Evolutionary conservation across 768 basidiomycete species (phyloP).

Genomic region (Mycena filopes): DNA sequence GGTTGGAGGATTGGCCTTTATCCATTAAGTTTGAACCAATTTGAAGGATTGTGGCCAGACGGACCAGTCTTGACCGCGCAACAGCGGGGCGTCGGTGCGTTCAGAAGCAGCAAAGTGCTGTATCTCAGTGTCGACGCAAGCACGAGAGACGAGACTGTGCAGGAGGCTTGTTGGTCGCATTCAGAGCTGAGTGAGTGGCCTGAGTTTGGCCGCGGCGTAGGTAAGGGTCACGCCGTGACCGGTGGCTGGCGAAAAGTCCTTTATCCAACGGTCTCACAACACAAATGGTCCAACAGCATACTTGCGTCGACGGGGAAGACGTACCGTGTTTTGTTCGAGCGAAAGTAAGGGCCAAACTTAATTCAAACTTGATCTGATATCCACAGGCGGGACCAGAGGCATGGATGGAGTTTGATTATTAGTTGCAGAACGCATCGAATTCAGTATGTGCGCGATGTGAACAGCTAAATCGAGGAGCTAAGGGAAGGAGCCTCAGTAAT

Average conservation of each 20-base stretch:
- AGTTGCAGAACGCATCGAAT: too few relatives aligned
- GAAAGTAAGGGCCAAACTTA: too few relatives aligned
- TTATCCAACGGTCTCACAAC: slow-evolving; percentile 33
- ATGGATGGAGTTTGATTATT: too few relatives aligned
- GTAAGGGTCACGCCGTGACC: too few relatives aligned
- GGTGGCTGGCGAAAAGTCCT: too few relatives aligned
- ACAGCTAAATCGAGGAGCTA: too few relatives aligned
- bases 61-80: slow-evolving; percentile 7
- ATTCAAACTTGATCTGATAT: too few relatives aligned
- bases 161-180: background rate
- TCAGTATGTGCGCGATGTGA: too few relatives aligned
- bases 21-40: too few relatives aligned
- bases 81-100: background rate
- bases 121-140: slow-evolving; percentile 30
- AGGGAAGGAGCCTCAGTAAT: too few relatives aligned
- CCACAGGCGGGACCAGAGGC: slow-evolving; percentile 35
- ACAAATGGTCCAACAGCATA: slow-evolving; percentile 38
- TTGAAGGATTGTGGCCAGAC: background rate
- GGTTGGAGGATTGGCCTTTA: slow-evolving; percentile 4
- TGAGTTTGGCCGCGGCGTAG: too few relatives aligned
- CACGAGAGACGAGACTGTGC: background rate
- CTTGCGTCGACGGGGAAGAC: slow-evolving; percentile 37
- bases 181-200: too few relatives aligned
- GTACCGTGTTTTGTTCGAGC: slow-evolving; percentile 36
- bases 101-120: slow-evolving; percentile 21